phyloP scores from a whole-genome alignment of 2,329 filamentous ascomycete species.

The Epichloe gansuensis region DNA sequence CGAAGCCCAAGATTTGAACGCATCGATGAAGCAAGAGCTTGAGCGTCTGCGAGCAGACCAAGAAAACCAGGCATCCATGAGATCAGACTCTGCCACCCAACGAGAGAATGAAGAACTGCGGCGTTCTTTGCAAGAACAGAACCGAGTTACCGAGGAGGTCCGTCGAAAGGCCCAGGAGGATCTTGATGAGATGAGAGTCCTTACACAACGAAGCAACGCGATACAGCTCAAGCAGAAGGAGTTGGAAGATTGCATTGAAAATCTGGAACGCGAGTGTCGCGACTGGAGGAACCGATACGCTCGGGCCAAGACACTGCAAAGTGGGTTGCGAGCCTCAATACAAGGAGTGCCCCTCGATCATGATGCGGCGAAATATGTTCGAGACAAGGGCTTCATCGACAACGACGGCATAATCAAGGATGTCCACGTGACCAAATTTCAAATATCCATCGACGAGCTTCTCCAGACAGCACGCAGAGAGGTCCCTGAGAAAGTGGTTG shows the following conservation, averaged over 20 bases:
- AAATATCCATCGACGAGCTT: constrained; percentile 85
- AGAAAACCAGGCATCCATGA: constrained; percentile 12
- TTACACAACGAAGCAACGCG: constrained; percentile 68
- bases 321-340: constrained; percentile 68
- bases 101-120: constrained; percentile 59
- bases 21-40: constrained; percentile 66
- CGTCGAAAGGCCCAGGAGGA: constrained; percentile 72
- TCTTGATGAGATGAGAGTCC: constrained; percentile 73
- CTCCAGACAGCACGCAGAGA: constrained; percentile 62
- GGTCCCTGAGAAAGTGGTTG: constrained; percentile 62
- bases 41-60: constrained; percentile 53
- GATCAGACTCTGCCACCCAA: constrained; percentile 42
- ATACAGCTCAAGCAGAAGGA: constrained; percentile 73
- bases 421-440: constrained; percentile 87
- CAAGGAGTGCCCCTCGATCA: constrained; percentile 57
- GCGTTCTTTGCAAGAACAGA: constrained; percentile 55
- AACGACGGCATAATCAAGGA: constrained; percentile 74
- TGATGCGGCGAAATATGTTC: constrained; percentile 54
- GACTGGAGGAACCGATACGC: constrained; percentile 88
- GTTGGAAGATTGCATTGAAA: constrained; percentile 60
- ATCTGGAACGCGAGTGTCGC: constrained; percentile 69
- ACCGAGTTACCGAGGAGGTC: constrained; percentile 75
- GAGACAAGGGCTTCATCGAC: constrained; percentile 54
- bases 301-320: constrained; percentile 73
- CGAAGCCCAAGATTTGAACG: constrained; percentile 64